Base-by-base conservation (phyloP, 352 stramenopile genomes). In the Phytophthora agathidicida region DNA sequence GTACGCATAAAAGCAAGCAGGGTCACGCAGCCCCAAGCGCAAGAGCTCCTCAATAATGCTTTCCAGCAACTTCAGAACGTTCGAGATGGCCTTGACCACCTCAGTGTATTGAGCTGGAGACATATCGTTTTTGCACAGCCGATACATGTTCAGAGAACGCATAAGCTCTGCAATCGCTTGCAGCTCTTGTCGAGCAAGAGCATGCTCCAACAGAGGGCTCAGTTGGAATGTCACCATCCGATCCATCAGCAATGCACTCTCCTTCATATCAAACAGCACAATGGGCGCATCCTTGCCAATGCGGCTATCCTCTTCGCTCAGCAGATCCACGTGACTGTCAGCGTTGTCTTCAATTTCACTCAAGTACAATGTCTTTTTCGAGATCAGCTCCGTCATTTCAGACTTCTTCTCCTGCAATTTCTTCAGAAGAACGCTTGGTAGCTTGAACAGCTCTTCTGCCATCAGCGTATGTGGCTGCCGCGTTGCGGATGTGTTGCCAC, bases 201-300 rank as follows among this genome's bases (percentile, higher is more conserved):
- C 53, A 26, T 93, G 82, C 50, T 96, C 85, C 2, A 86, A 62
- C 24, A 96, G 51, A 16, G 85, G 85, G 23, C 82, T 89, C 6
- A 96, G 55, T 43, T 96, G 87, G 39, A 94, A 89, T 5, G 77
- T 74, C 7, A 96, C 85, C 20, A 94, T 68, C 8, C 79, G 65
- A 32, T 88, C 68, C 51, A 93, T 79, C 7, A 94, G 50, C 26
- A 57, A 16, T 3, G 81, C 73, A 49, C 77, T 89, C 33, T 91
- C 79, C 37, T 88, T 85, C 75, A 91, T 86, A 36, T 93, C 81
- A 26, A 94, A 92, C 10, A 94, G 58, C 65, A 94, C 43, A 43
- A 94, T 90, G 6, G 85, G 85, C 11, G 80, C 82, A 63, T 94
- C 82, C 47, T 85, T 88, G 51, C 80, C 80, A 36, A 89, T 77